Conservation (phyloP, 2,329 filamentous ascomycete genomes). For the Exophiala sideris region DNA sequence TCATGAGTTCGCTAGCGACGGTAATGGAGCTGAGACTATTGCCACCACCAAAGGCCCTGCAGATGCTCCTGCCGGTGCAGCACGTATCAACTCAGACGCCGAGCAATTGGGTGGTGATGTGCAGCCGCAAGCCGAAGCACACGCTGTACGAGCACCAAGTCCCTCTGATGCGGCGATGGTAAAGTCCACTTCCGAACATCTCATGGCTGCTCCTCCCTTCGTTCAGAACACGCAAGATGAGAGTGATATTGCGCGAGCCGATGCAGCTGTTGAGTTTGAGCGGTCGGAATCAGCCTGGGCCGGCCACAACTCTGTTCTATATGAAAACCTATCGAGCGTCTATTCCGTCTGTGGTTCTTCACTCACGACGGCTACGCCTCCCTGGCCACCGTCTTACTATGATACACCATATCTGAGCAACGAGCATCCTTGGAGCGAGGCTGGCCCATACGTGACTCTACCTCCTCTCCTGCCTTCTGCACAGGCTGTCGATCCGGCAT, state of each 20-base stretch:
- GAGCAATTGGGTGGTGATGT: neutral
- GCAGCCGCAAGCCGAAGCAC: neutral
- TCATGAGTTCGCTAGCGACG: neutral
- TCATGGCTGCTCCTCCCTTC: constrained; percentile 1
- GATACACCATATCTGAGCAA: too few species aligned
- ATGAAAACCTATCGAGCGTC: constrained; percentile 4
- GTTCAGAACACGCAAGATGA: neutral
- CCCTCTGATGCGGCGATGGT: constrained; percentile 40
- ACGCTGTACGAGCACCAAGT: constrained; percentile 31
- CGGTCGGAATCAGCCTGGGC: constrained; percentile 11
- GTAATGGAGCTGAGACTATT: neutral
- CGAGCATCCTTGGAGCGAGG: neutral
- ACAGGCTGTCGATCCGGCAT: neutral
- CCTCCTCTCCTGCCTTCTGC: neutral
- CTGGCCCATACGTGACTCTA: neutral
- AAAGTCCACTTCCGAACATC: constrained; percentile 25
- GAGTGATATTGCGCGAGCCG: neutral
- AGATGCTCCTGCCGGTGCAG: neutral
- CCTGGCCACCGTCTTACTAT: neutral
- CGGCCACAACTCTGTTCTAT: constrained; percentile 17
- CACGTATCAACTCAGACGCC: too few species aligned
- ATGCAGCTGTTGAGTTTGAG: neutral
- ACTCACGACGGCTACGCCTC: neutral
- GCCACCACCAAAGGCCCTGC: neutral
- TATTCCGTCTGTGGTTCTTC: neutral